phyloP scores from a whole-genome alignment of 2,329 filamentous ascomycete species.

The Furcasterigmium sp. region DNA sequence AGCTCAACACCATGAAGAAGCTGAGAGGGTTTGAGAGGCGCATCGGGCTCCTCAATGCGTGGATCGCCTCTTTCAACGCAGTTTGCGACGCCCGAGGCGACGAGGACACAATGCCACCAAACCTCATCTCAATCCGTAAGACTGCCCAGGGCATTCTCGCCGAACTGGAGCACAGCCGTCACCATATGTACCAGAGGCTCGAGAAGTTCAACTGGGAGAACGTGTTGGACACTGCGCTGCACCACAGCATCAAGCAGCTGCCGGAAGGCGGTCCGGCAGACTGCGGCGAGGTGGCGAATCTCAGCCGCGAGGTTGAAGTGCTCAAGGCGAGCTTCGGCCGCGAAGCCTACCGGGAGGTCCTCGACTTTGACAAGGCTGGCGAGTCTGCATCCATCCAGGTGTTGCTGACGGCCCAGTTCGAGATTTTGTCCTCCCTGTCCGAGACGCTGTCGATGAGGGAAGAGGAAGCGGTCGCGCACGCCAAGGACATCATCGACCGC shows the following conservation, averaged over 20 bases:
- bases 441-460: constrained; percentile 80
- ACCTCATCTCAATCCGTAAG: constrained; percentile 72
- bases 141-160: constrained; percentile 82
- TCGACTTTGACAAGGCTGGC: constrained; percentile 78
- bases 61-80: constrained; percentile 87
- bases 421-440: constrained; percentile 77
- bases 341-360: constrained; percentile 69
- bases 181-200: constrained; percentile 83
- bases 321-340: constrained; percentile 78
- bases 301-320: constrained; percentile 79
- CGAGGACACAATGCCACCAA: constrained; percentile 62
- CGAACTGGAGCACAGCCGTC: constrained; percentile 83
- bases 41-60: constrained; percentile 80
- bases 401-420: constrained; percentile 84
- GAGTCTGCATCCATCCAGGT: constrained; percentile 77
- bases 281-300: constrained; percentile 61
- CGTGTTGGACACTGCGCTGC: constrained; percentile 78
- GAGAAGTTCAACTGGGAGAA: constrained; percentile 82
- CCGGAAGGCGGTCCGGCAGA: constrained; percentile 61
- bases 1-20: constrained; percentile 73
- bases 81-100: constrained; percentile 69
- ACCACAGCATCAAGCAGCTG: constrained; percentile 77
- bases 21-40: constrained; percentile 77
- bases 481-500: constrained; percentile 69
- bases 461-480: constrained; percentile 74